Percentiles rank a stretch among this genome's conserved stretches.
Conservation (phyloP, 2,329 filamentous ascomycete species). For the Stagonosporopsis cucurbitacearum region DNA sequence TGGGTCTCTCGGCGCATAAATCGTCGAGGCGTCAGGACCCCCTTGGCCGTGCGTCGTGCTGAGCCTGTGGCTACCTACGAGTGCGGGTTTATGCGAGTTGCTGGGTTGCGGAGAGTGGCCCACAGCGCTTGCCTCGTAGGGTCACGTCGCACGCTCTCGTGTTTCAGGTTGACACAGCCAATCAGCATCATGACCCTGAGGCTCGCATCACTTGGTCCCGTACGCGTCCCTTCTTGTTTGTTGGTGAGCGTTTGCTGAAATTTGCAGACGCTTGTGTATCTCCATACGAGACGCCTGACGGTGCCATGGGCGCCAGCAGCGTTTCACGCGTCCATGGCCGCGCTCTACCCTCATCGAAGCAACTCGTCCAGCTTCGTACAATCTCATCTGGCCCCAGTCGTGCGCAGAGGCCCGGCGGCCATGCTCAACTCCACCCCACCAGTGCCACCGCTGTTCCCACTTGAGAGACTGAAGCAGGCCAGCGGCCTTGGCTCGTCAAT, state of each 20-base stretch:
- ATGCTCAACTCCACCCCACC: conserved; percentile 12
- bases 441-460: conserved; percentile 16
- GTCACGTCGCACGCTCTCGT: conserved; percentile 18
- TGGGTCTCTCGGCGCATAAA: conserved; percentile 23
- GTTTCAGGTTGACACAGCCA: conserved; percentile 29
- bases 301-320: conserved; percentile 7
- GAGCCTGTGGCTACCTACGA: conserved; percentile 13
- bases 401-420: conserved; percentile 14
- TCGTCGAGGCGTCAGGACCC: conserved; percentile 19
- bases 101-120: conserved; percentile 19
- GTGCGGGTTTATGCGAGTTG: conserved; percentile 28
- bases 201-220: conserved; percentile 4
- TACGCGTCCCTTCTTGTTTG: conserved; percentile 6
- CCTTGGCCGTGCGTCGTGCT: conserved; percentile 15
- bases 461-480: conserved; percentile 31
- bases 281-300: conserved; percentile 10
- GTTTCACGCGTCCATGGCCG: conserved; percentile 11
- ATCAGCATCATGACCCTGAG: conserved; percentile 18
- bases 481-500: conserved; percentile 32
- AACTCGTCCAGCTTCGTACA: conserved; percentile 5
- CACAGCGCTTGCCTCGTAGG: conserved; percentile 20
- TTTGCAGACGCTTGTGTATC: conserved; percentile 11
- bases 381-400: conserved; percentile 30
- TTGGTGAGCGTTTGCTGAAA: conserved; percentile 20
- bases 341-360: conserved; percentile 3